Evolutionary conservation across 306 rosid species (phyloP).

Genomic region (Cyamopsis tetragonoloba): DNA sequence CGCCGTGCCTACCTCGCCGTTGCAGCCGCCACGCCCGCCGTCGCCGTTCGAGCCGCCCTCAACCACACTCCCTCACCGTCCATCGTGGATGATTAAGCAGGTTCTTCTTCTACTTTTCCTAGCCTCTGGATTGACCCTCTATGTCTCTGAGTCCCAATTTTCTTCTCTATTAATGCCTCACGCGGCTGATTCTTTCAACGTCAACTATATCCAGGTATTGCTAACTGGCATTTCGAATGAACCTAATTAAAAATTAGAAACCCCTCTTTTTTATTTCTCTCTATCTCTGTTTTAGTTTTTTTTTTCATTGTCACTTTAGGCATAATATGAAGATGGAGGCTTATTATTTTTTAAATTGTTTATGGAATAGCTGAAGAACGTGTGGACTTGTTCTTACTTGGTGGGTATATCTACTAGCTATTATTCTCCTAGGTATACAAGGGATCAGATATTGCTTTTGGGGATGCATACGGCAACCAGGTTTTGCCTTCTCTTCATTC

Average conservation of each 20-base stretch:
- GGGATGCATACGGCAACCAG: constrained; percentile 89
- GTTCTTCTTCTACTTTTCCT: constrained; percentile 19
- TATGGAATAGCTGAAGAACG: constrained; percentile 33
- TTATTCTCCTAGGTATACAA: constrained; percentile 58
- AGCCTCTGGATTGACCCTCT: constrained; percentile 13
- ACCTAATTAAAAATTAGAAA: background rate
- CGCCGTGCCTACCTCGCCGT: no score
- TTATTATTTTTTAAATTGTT: background rate
- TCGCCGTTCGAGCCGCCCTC: no score
- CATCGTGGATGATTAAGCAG: constrained; percentile 18
- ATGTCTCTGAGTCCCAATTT: constrained; percentile 36
- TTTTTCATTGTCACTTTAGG: background rate
- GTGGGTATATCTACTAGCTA: constrained; percentile 71
- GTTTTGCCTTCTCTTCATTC: constrained; percentile 26
- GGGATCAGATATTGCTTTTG: constrained; percentile 77
- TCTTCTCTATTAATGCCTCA: constrained; percentile 44
- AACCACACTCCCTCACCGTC: no score
- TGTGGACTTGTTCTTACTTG: constrained; percentile 52
- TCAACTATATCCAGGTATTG: constrained; percentile 53
- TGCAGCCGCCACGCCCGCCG: no score
- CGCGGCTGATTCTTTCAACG: constrained; percentile 46
- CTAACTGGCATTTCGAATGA: background rate
- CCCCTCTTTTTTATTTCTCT: background rate
- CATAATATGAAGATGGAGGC: background rate
- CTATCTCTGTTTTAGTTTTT: no score